Evolutionary conservation across 2,329 filamentous ascomycete genomes (phyloP), one percentile per base, ranked within the genome.

Genomic region (Penicillium sp.): DNA sequence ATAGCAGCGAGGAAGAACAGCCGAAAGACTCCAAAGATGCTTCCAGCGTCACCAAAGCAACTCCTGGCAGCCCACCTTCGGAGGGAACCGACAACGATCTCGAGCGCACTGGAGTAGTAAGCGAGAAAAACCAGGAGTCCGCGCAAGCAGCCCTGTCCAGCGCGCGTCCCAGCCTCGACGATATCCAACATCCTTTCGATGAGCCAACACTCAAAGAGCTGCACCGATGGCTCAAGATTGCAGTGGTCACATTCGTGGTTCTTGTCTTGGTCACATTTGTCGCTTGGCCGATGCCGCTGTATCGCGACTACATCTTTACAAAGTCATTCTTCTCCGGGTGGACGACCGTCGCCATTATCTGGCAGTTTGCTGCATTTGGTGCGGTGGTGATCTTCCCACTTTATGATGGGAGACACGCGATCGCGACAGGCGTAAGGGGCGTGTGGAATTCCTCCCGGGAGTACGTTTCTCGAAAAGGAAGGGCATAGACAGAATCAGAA

Each of bases 251-350:
- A 13, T 71, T 68, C 33, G 51, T 70, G 1, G 54, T 68, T 21
- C 63, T 73, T 33, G 63, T 76, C 1, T 49, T 74, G 6, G 54
- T 72, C 7, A 76, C 73, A 0, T 68, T 74, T 17, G 49, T 77
- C 8, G 47, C 66, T 1, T 76, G 72, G 74, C 73, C 72, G 0
- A 60, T 77, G 56, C 72, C 73, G 15, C 59, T 76, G 4, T 76
- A 76, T 46, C 66, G 72, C 0, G 46, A 63, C 33, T 76, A 69
- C 37, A 65, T 76, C 26, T 76, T 76, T 44, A 72, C 64, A 0
- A 66, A 65, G 48, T 51, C 60, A 0, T 75, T 75, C 43, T 75
- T 75, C 50, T 57, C 59, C 1, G 67, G 70, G 0, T 75, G 72
- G 72, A 62, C 66, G 0, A 58, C 62, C 0, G 65, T 74, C 3